Percentiles rank a stretch among this genome's conserved stretches.
phyloP scores from a whole-genome alignment of 108 stramenopile species.

The Discostella stelligeroides region DNA sequence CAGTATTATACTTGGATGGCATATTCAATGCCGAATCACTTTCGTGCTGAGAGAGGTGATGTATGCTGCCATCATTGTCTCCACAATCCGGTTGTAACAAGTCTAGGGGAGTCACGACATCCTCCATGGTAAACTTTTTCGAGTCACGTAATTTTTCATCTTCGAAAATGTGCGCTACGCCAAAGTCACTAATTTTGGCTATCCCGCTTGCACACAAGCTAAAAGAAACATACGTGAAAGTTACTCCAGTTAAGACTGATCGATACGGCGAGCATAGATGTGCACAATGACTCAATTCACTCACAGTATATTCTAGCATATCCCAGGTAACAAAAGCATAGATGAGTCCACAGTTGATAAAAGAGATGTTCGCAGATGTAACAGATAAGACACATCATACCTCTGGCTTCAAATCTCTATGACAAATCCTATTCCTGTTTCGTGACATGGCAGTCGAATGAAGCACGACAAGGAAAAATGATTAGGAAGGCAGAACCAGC shows the following conservation, averaged over 20 bases:
- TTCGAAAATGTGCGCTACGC: constrained; percentile 87
- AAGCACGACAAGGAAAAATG: background rate
- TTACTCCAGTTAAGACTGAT: background rate
- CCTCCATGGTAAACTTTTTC: background rate
- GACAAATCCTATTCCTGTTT: constrained; percentile 75
- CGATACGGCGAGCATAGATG: no score
- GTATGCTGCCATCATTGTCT: constrained; percentile 3
- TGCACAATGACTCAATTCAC: no score
- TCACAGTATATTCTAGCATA: constrained; percentile 23
- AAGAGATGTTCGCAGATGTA: background rate
- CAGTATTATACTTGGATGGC: constrained; percentile 56
- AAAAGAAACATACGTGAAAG: background rate
- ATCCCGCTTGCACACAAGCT: constrained; percentile 64
- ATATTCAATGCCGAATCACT: constrained; percentile 63
- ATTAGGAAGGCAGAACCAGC: background rate
- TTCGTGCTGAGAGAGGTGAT: constrained; percentile 22
- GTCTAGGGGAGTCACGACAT: constrained; percentile 13
- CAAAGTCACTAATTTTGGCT: constrained; percentile 89
- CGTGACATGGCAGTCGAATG: background rate
- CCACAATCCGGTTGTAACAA: constrained; percentile 12
- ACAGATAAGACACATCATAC: constrained; percentile 4
- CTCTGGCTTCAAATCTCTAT: constrained; percentile 89
- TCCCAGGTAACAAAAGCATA: background rate
- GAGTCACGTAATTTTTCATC: constrained; percentile 49
- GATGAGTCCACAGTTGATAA: background rate